phyloP scores from a whole-genome alignment of 2,329 filamentous ascomycete genomes.

The Sporothrix mexicana region DNA sequence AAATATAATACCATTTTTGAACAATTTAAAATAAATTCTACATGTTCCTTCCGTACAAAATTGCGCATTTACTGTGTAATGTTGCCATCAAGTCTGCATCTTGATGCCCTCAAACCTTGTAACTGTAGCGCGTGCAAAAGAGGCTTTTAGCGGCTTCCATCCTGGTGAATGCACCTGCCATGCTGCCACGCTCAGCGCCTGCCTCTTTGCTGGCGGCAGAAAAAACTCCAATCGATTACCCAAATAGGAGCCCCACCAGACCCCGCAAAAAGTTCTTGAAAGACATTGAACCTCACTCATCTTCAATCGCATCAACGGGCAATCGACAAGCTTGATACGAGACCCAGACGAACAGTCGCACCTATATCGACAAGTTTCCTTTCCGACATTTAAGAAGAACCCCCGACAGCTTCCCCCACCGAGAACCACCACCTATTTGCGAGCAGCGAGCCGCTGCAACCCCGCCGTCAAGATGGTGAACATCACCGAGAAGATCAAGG shows the following conservation, averaged over 20 bases:
- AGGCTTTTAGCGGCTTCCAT: constrained; percentile 17
- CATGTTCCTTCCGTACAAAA: neutral
- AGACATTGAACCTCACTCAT: neutral
- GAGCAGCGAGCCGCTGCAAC: constrained; percentile 35
- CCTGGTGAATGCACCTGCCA: neutral
- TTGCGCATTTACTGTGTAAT: neutral
- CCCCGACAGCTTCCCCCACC: neutral
- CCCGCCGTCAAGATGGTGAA: constrained; percentile 78
- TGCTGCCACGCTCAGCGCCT: neutral
- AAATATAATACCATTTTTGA: neutral
- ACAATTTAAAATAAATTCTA: neutral
- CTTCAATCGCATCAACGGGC: constrained; percentile 5
- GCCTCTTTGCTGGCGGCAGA: neutral
- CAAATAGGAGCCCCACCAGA: constrained; percentile 24
- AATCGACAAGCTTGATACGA: neutral
- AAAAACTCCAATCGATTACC: constrained; percentile 15
- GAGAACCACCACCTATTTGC: neutral
- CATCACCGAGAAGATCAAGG: constrained; percentile 99
- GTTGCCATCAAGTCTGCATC: neutral
- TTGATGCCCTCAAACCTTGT: neutral
- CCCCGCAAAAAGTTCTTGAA: constrained; percentile 32
- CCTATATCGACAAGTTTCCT: neutral
- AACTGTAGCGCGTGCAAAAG: neutral
- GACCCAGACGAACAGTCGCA: neutral
- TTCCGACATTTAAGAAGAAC: neutral